A percentile compares a stretch with the other conserved stretches of the same genome.
These are phyloP conservation scores for Setaria viridis DNA, from an alignment of 202 grass and related monocot species.

Conservation along the genomic window DNA sequence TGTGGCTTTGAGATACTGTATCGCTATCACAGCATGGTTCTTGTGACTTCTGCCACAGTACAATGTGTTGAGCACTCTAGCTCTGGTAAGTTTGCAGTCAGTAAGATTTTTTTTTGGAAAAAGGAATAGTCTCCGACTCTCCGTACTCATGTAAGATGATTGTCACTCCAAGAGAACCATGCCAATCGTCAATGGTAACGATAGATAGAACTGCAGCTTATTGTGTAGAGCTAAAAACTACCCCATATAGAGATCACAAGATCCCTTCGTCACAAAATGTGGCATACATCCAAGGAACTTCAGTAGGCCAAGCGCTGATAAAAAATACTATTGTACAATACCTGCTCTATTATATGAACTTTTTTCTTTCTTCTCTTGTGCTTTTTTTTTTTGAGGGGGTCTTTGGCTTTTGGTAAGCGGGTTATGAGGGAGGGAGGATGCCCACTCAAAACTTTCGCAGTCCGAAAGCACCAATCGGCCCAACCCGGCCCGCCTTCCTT, in stretches of 20 bases:
- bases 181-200: not conserved
- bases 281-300: not conserved
- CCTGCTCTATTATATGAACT: not conserved
- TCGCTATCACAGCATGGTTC: not conserved
- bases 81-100: not conserved
- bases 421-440: not conserved
- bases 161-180: not conserved
- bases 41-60: not conserved
- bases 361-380: not conserved
- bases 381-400: not conserved
- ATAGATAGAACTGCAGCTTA: no score
- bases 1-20: not conserved
- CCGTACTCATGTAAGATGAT: not conserved
- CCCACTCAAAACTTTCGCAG: not conserved
- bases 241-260: not conserved
- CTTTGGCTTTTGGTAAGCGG: not conserved
- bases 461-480: not conserved
- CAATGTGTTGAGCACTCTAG: not conserved
- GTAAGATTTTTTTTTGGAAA: not conserved
- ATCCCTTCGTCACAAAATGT: not conserved
- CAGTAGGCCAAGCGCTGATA: not conserved
- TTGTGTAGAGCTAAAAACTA: not conserved
- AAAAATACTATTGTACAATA: no score
- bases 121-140: no score
- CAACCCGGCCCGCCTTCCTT: not conserved